Percentiles rank a stretch among this genome's conserved stretches.
Evolutionary conservation across 768 basidiomycete species (phyloP).

Genomic region (Lentinula sp.): DNA sequence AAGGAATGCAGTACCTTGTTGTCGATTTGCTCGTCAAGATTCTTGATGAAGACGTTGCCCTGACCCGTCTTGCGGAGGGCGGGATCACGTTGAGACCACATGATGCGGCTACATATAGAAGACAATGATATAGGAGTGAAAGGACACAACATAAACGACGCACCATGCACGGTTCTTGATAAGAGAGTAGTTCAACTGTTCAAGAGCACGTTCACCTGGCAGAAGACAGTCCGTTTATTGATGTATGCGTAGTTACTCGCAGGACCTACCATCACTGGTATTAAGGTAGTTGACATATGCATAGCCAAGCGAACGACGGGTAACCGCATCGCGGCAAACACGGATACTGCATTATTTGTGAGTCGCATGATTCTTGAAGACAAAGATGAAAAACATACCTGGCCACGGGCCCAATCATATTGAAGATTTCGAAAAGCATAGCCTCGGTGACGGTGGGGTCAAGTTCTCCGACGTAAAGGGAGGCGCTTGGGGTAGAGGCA

Average conservation of each 20-base stretch:
- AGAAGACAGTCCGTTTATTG: conserved; percentile 5
- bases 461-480: conserved; percentile 98
- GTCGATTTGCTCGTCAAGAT: conserved; percentile 94
- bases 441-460: conserved; percentile 98
- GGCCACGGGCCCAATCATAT: conserved; percentile 98
- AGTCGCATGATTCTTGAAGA: conserved; percentile 6
- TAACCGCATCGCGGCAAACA: conserved; percentile 99
- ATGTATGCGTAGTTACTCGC: not conserved
- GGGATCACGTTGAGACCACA: conserved; percentile 99
- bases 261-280: conserved; percentile 73
- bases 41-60: conserved; percentile 99
- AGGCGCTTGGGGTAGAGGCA: conserved; percentile 75
- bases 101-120: conserved; percentile 73
- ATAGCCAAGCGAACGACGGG: conserved; percentile 98
- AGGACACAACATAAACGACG: conserved; percentile 6
- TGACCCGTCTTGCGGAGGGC: conserved; percentile 98
- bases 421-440: conserved; percentile 99
- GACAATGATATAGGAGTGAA: conserved; percentile 4
- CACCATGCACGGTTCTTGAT: conserved; percentile 98
- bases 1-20: conserved; percentile 63
- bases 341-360: conserved; percentile 62
- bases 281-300: conserved; percentile 99
- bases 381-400: conserved; percentile 48
- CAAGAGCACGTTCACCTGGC: conserved; percentile 92
- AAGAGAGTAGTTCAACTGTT: conserved; percentile 98